Conservation (phyloP, 2,329 filamentous ascomycete genomes). For the Diaporthe sp. region DNA sequence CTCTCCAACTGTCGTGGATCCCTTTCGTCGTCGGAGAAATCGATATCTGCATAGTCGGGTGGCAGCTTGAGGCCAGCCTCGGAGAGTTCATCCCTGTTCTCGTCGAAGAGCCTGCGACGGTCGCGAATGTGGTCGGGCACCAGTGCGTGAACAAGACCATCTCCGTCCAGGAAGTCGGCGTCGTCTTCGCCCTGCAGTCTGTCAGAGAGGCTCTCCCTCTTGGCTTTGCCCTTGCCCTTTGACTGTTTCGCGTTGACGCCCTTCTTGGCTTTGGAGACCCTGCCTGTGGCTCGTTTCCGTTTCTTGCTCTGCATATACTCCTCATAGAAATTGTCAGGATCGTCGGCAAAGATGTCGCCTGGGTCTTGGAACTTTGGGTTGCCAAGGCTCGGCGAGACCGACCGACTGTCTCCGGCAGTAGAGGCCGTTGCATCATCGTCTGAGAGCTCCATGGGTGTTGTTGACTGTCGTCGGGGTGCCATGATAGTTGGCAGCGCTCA, state of each 20-base stretch:
- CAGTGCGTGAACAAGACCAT: constrained; percentile 47
- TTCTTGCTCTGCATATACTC: constrained; percentile 65
- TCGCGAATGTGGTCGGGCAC: constrained; percentile 79
- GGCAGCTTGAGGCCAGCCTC: constrained; percentile 80
- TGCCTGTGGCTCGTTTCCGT: constrained; percentile 55
- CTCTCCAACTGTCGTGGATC: constrained; percentile 60
- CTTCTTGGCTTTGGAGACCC: constrained; percentile 57
- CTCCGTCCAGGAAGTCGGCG: constrained; percentile 40
- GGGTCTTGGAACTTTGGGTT: constrained; percentile 28
- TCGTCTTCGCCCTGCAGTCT: constrained; percentile 5
- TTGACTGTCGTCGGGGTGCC: constrained; percentile 12
- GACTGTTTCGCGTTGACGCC: background rate
- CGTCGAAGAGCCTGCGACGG: constrained; percentile 77
- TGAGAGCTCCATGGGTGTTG: constrained; percentile 2
- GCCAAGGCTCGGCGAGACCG: background rate
- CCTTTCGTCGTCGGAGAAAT: constrained; percentile 76
- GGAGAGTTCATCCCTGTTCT: constrained; percentile 66
- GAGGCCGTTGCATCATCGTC: constrained; percentile 39
- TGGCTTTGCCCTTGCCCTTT: constrained; percentile 43
- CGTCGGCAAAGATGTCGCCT: constrained; percentile 50
- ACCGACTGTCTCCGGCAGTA: constrained; percentile 26
- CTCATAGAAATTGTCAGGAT: constrained; percentile 70
- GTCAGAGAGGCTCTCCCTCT: constrained; percentile 29
- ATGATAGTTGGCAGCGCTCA: constrained; percentile 7
- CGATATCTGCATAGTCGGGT: constrained; percentile 79